Base-by-base conservation (phyloP, 1,139 yeast species). In the Blastobotrys apis region DNA sequence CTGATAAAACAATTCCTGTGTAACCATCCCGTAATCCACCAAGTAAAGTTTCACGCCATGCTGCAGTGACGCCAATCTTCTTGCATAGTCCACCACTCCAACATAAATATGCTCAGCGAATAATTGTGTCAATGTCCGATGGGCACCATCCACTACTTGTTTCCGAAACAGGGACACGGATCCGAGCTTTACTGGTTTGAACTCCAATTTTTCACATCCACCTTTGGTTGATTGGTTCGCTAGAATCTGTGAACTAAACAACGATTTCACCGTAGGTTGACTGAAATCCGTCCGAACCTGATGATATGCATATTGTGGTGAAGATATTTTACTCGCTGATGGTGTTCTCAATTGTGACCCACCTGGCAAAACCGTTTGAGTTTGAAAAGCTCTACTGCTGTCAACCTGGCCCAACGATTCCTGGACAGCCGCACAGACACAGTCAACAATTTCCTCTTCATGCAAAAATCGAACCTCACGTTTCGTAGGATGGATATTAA, bases 401-500 rank as follows among this genome's bases (percentile, higher is more conserved):
- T 88, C 96, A 8, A 79, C 73, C n/a, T 69, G 68, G 0, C 78
- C 66, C 26, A 92, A 67, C 1, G 69, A 59, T 2, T 65, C 67
- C 45, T 80, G 81, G 0, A 90, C 60, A 8, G 65, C 58, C 0
- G 64, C 62, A 25, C 82, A 72, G 1, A 92, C 71, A 20, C 62
- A 54, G 33, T 82, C 88, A 5, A 86, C 74, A 19, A 94, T 85
- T 58, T 88, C 97, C 44, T 84, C 94, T 57, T 94, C 97, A 59
- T 80, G 65, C 30, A 92, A 67, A 60, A 94, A 88, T 41, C 95
- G 66, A 1, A 94, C 97, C 57, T 92, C 97, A 44, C 94, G 73
- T 57, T 92, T 92, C 0, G 98, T 92, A 0, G 99, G 99, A 59
- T 94, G 98, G 8, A 94, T 81, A 61, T 92, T 92, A 9, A 92